Conservation (phyloP, 140 eudicot species). For the Flaveria floridana region DNA sequence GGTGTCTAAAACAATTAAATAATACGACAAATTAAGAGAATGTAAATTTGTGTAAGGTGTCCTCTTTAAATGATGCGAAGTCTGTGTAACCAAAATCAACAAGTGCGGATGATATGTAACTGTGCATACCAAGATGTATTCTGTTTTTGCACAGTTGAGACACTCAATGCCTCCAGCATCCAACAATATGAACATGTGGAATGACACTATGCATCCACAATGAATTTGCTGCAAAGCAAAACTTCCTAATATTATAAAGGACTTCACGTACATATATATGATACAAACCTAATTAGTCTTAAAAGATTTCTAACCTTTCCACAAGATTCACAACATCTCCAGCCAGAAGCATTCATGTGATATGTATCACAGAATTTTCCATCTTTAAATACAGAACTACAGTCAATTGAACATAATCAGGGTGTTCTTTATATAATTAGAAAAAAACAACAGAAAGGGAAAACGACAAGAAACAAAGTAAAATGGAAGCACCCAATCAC, state of each 20-base stretch:
- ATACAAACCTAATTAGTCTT: conserved; percentile 8
- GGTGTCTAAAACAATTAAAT: conserved; percentile 56
- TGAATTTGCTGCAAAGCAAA: conserved; percentile 66
- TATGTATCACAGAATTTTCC: conserved; percentile 82
- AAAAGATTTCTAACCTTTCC: conserved; percentile 60
- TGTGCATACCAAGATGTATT: conserved; percentile 63
- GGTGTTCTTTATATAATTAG: background rate
- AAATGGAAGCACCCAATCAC: background rate
- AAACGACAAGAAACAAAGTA: conserved; percentile 2
- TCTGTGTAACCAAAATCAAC: conserved; percentile 8
- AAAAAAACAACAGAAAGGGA: background rate
- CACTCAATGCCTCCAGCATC: conserved; percentile 95
- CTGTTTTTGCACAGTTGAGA: conserved; percentile 65
- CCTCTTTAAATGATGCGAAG: background rate
- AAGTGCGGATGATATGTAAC: conserved; percentile 1
- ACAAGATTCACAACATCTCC: conserved; percentile 90
- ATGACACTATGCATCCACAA: conserved; percentile 89
- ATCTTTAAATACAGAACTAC: conserved; percentile 69
- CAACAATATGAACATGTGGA: conserved; percentile 76
- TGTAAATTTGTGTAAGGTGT: background rate
- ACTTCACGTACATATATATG: background rate
- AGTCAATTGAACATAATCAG: conserved; percentile 26
- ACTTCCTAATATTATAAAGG: background rate
- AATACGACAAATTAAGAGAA: conserved; percentile 7
- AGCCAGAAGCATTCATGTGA: conserved; percentile 74